Base-by-base conservation (phyloP, 495 filamentous ascomycete species). In the Penicillium angulare region DNA sequence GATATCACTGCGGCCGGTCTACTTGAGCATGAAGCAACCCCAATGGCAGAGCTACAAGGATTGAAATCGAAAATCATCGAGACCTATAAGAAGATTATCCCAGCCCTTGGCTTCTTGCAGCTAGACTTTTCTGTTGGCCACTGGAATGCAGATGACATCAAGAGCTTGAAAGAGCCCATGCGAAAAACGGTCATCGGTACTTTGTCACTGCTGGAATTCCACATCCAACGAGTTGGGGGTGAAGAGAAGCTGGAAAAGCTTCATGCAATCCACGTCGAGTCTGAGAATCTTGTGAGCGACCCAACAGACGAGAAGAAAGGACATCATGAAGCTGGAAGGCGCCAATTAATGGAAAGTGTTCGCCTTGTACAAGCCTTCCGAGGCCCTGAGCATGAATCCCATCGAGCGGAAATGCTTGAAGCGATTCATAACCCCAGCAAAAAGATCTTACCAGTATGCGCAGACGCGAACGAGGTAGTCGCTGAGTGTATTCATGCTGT, bases 141-240 rank as follows among this genome's bases (percentile, higher is more conserved):
- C 8, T 68, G 65, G 65, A 53, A 47, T 29, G 60, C 64, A 6
- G 58, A 63, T n/a, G 65, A 68, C 12, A 46, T 68, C 38, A 60
- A 56, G 26, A 68, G 58, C 22, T 43, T 68, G 41, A 62, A 56
- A 32, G 49, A 65, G 20, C 63, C 64, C 1, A 24, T 66, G 12
- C 57, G 63, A 41, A 53, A 60, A 38, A 55, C 56, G 10, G 46
- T 53, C 6, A 16, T 66, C 3, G 49, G 26, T 32, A 57, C 46
- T 20, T 24, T 60, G 15, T 56, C 56, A 2, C 26, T 66, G 20
- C 13, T 68, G 31, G 61, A 68, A 21, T 54, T 63, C 17, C 61
- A 66, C 7, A 59, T 68, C 22, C 41, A 53, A 22, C 63, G 60
- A 6, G 4, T 65, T 3, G 55, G 58, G 7, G 63, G 63, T 24